A percentile compares a stretch with the other conserved stretches of the same genome.
Conservation (phyloP, 129 eudicot genomes). For the Flaveria trinervia region DNA sequence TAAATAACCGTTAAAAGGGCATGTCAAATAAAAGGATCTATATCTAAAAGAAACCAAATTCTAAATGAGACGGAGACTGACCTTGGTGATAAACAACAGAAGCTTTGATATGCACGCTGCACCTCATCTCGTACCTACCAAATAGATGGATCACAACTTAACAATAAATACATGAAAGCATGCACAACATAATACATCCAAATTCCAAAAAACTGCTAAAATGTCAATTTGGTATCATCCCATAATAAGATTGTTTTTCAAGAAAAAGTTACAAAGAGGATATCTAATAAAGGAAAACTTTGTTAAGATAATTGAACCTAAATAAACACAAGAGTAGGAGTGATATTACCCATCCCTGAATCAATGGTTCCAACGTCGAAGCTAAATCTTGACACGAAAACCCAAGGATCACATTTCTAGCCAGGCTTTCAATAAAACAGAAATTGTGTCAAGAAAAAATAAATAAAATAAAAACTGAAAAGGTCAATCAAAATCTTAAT, state of each 20-base stretch:
- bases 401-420: constrained; percentile 40
- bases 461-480: not conserved
- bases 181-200: constrained; percentile 10
- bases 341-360: constrained; percentile 59
- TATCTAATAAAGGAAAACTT: not conserved
- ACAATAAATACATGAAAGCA: constrained; percentile 10
- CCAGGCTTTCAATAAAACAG: constrained; percentile 34
- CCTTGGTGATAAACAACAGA: constrained; percentile 52
- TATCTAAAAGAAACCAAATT: not conserved
- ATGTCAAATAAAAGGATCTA: not conserved
- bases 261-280: no score
- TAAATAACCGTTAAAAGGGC: not conserved
- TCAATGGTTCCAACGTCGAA: constrained; percentile 54
- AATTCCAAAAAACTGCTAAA: not conserved
- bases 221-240: not conserved
- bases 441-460: constrained; percentile 13
- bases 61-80: constrained; percentile 23
- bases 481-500: not conserved
- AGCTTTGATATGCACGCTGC: constrained; percentile 40
- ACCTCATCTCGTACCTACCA: constrained; percentile 76
- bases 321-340: constrained; percentile 7
- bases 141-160: constrained; percentile 15
- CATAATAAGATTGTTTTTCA: no score
- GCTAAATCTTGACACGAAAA: constrained; percentile 47
- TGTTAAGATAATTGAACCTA: not conserved